Percentiles rank a stretch among this genome's conserved stretches.
These are phyloP conservation scores for Periconia sp. DNA, from an alignment of 2,329 filamentous ascomycete species.

Conservation along the genomic window DNA sequence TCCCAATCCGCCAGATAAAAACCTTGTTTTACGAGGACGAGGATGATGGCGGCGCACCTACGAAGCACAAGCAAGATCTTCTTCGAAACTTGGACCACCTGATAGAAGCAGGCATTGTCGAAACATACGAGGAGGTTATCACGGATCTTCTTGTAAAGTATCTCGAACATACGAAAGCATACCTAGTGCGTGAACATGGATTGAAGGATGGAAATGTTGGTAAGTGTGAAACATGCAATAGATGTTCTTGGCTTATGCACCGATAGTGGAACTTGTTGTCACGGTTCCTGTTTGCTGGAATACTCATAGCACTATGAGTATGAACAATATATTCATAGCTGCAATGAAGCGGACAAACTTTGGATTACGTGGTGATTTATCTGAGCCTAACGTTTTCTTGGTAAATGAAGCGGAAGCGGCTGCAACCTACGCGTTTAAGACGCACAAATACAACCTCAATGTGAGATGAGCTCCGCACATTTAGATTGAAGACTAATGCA, in stretches of 20 bases:
- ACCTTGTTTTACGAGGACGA: constrained; percentile 4
- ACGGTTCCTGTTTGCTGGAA: constrained; percentile 20
- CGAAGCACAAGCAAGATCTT: background rate
- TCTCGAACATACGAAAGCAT: constrained; percentile 7
- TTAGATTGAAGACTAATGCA: no score
- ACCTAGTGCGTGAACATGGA: constrained; percentile 1
- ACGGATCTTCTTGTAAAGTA: constrained; percentile 4
- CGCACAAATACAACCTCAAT: background rate
- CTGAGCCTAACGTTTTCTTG: constrained; percentile 16
- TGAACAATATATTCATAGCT: constrained; percentile 9
- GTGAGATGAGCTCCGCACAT: no score
- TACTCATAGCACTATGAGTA: constrained; percentile 5
- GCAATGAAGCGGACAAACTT: constrained; percentile 12
- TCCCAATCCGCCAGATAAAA: constrained; percentile 4
- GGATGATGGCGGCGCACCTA: background rate
- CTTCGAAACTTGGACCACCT: background rate
- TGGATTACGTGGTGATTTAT: constrained; percentile 8
- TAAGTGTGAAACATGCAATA: background rate
- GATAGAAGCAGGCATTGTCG: constrained; percentile 2
- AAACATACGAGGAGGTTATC: constrained; percentile 12
- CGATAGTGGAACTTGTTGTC: constrained; percentile 19
- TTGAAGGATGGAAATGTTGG: constrained; percentile 4
- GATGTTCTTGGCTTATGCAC: background rate
- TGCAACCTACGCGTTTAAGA: constrained; percentile 13
- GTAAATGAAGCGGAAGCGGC: constrained; percentile 26